phyloP scores from a whole-genome alignment of 306 rosid genomes.

The Casuarina cunninghamiana region DNA sequence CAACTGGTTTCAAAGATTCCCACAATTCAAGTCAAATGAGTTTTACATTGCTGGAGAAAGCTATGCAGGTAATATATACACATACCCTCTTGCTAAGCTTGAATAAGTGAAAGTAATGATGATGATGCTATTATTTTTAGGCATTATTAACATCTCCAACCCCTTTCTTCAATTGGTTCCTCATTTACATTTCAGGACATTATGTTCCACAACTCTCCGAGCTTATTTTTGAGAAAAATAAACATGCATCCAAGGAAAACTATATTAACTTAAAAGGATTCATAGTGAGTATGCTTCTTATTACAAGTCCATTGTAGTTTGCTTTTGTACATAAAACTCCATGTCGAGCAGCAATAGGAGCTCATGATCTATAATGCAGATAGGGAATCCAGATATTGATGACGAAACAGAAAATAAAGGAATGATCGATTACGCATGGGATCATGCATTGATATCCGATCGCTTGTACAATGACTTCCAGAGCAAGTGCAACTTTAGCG shows the following conservation, averaged over 20 bases:
- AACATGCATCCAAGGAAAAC: slow-evolving; percentile 17
- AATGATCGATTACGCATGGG: slow-evolving; percentile 52
- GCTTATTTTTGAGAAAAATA: slow-evolving; percentile 44
- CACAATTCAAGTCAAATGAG: slow-evolving; percentile 70
- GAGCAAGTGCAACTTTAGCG: slow-evolving; percentile 43
- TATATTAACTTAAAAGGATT: slow-evolving; percentile 51
- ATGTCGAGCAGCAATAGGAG: not conserved
- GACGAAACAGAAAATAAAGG: slow-evolving; percentile 49
- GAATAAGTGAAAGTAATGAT: too few relatives aligned
- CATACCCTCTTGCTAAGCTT: not conserved
- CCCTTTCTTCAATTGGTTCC: too few relatives aligned
- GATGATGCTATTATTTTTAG: not conserved
- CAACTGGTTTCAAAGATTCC: slow-evolving; percentile 78
- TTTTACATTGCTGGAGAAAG: slow-evolving; percentile 92
- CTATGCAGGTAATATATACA: slow-evolving; percentile 61
- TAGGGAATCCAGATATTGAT: slow-evolving; percentile 48
- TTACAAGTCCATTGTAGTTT: not conserved
- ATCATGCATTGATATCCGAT: slow-evolving; percentile 54
- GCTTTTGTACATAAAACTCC: too few relatives aligned
- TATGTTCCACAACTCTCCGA: slow-evolving; percentile 67
- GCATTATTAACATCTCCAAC: too few relatives aligned
- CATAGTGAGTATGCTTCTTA: slow-evolving; percentile 32
- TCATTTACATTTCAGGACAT: slow-evolving; percentile 53
- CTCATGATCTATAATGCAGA: slow-evolving; percentile 22
- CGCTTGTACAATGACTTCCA: slow-evolving; percentile 26